phyloP scores from a whole-genome alignment of 2,329 filamentous ascomycete species.

The Trichoderma asperellum region DNA sequence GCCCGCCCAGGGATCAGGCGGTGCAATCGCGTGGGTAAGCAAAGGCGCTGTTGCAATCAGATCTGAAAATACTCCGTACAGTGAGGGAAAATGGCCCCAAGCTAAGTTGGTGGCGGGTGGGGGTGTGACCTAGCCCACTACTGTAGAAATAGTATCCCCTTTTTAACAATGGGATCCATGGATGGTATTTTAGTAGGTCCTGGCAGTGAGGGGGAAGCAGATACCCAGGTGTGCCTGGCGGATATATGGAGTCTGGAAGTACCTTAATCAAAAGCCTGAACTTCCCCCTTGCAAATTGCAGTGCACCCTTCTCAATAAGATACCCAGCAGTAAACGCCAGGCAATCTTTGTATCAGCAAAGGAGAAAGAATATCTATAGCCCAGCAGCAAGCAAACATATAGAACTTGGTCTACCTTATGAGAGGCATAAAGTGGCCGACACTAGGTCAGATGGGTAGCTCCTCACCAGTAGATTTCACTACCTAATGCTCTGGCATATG shows the following conservation, averaged over 20 bases:
- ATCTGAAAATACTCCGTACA: slow-evolving; percentile 16
- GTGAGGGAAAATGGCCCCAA: neutral
- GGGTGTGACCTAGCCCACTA: neutral
- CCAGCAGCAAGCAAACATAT: neutral
- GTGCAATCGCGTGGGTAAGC: slow-evolving; percentile 5
- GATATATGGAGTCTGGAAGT: neutral
- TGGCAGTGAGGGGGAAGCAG: neutral
- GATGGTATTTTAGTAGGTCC: neutral
- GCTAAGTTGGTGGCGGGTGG: slow-evolving; percentile 4
- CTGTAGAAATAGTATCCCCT: slow-evolving; percentile 1
- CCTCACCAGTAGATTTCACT: neutral
- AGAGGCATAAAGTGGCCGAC: slow-evolving; percentile 16
- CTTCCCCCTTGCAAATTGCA: slow-evolving; percentile 2
- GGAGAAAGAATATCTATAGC: neutral
- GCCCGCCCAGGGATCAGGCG: slow-evolving; percentile 1
- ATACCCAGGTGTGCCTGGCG: slow-evolving; percentile 1
- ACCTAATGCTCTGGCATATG: neutral
- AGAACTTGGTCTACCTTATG: neutral
- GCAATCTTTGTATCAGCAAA: neutral
- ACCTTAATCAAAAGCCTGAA: slow-evolving; percentile 20
- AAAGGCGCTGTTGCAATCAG: slow-evolving; percentile 9
- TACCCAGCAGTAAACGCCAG: neutral
- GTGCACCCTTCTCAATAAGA: neutral
- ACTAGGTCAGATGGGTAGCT: neutral
- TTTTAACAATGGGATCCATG: slow-evolving; percentile 5